These are phyloP conservation scores for Colletotrichum truncatum DNA, from an alignment of 2,329 filamentous ascomycete species.

Conservation along the genomic window DNA sequence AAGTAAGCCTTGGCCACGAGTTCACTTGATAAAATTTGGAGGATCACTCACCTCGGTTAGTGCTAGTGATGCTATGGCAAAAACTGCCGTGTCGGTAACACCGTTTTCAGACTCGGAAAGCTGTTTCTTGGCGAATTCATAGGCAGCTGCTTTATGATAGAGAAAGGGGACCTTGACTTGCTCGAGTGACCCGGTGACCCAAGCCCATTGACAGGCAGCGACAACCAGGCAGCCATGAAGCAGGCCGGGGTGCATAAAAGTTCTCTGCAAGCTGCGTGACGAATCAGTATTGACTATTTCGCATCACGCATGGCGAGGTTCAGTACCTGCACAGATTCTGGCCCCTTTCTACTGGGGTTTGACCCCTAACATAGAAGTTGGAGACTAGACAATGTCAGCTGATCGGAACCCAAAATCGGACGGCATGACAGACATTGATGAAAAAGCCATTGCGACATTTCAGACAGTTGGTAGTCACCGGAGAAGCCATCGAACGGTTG, in stretches of 20 bases:
- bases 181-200: slow-evolving; percentile 55
- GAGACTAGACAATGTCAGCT: slow-evolving; percentile 41
- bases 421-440: slow-evolving; percentile 41
- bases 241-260: slow-evolving; percentile 53
- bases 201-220: slow-evolving; percentile 55
- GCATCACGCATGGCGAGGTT: neutral
- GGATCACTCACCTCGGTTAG: slow-evolving; percentile 49
- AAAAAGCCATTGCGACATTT: slow-evolving; percentile 45
- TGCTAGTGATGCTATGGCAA: slow-evolving; percentile 53
- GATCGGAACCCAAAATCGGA: too few relatives aligned
- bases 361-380: slow-evolving; percentile 51
- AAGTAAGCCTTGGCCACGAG: neutral
- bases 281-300: slow-evolving; percentile 17
- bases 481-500: slow-evolving; percentile 30
- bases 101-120: slow-evolving; percentile 47
- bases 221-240: slow-evolving; percentile 55
- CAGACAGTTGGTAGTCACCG: slow-evolving; percentile 38
- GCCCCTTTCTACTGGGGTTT: slow-evolving; percentile 47
- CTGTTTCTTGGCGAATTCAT: slow-evolving; percentile 55
- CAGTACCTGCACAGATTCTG: slow-evolving; percentile 45
- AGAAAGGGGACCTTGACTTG: slow-evolving; percentile 54
- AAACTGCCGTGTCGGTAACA: slow-evolving; percentile 51
- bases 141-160: slow-evolving; percentile 56
- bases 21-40: neutral
- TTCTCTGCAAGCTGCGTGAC: slow-evolving; percentile 48